Percentiles rank a stretch among this genome's conserved stretches.
These are phyloP conservation scores for Pestalotiopsis sp. DNA, from an alignment of 2,329 filamentous ascomycete genomes.

Conservation along the genomic window DNA sequence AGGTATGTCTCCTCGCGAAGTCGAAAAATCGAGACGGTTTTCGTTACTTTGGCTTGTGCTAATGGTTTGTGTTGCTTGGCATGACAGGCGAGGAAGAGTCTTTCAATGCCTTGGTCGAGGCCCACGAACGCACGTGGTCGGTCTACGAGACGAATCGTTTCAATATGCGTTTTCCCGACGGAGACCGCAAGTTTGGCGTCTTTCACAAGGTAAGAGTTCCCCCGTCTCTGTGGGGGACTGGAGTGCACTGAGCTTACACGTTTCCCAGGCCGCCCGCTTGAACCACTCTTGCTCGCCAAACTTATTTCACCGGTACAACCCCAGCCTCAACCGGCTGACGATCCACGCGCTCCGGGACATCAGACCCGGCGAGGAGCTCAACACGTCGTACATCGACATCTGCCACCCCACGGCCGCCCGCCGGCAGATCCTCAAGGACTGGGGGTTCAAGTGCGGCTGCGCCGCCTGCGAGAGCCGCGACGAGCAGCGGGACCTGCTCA, in stretches of 20 bases:
- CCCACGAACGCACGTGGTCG: conserved; percentile 10
- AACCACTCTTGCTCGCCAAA: conserved; percentile 12
- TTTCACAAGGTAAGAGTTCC: conserved; percentile 2
- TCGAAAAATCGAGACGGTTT: background rate
- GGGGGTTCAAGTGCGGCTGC: conserved; percentile 5
- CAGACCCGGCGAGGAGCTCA: conserved; percentile 8
- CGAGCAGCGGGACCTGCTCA: background rate
- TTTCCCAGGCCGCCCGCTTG: background rate
- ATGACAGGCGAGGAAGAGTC: background rate
- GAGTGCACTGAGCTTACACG: background rate
- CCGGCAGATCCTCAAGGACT: conserved; percentile 8
- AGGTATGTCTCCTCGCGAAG: background rate
- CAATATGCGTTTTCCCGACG: background rate
- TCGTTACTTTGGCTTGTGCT: background rate
- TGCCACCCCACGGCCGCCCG: conserved; percentile 9
- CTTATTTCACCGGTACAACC: conserved; percentile 11
- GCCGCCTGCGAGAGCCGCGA: conserved; percentile 2
- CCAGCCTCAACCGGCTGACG: conserved; percentile 1
- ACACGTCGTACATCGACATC: conserved; percentile 13
- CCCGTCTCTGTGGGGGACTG: background rate
- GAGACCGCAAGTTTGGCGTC: conserved; percentile 7
- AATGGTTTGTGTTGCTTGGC: no score
- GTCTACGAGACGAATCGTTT: conserved; percentile 12
- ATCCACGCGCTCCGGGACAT: conserved; percentile 10
- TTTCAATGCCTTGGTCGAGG: conserved; percentile 9